These are phyloP conservation scores for Starmera caribaea DNA, from an alignment of 805 yeast species.

Conservation along the genomic window DNA sequence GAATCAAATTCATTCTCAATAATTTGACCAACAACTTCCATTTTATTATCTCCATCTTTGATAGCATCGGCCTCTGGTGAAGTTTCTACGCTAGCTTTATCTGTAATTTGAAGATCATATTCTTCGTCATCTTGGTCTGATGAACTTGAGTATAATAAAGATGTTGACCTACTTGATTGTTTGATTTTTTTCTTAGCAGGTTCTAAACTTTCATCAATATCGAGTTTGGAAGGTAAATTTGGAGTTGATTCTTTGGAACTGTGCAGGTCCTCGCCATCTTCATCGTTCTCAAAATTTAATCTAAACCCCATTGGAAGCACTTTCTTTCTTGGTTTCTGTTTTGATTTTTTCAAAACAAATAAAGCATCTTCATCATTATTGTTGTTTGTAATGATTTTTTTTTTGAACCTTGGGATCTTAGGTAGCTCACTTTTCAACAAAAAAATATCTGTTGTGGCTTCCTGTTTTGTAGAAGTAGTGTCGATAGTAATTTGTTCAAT, in stretches of 20 bases:
- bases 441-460: constrained; percentile 12
- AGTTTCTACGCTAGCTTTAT: constrained; percentile 13
- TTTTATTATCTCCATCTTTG: constrained; percentile 15
- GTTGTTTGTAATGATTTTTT: constrained; percentile 15
- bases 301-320: constrained; percentile 9
- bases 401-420: constrained; percentile 12
- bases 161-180: constrained; percentile 1
- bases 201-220: constrained; percentile 3
- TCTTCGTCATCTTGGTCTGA: constrained; percentile 23
- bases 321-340: constrained; percentile 11
- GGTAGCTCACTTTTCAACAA: constrained; percentile 6
- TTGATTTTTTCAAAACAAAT: constrained; percentile 1
- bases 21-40: constrained; percentile 11
- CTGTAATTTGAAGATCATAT: constrained; percentile 5
- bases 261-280: constrained; percentile 4
- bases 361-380: constrained; percentile 2
- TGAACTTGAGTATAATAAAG: constrained; percentile 16
- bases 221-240: not conserved
- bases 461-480: constrained; percentile 6
- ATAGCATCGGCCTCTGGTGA: constrained; percentile 18
- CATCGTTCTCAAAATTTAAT: constrained; percentile 12
- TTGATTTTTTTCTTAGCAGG: constrained; percentile 10
- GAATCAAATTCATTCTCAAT: not conserved
- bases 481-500: constrained; percentile 7
- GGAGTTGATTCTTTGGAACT: constrained; percentile 7